Percentiles rank a stretch among this genome's conserved stretches.
These are phyloP conservation scores for Alternaria sp. DNA, from an alignment of 2,329 filamentous ascomycete genomes.

Conservation along the genomic window DNA sequence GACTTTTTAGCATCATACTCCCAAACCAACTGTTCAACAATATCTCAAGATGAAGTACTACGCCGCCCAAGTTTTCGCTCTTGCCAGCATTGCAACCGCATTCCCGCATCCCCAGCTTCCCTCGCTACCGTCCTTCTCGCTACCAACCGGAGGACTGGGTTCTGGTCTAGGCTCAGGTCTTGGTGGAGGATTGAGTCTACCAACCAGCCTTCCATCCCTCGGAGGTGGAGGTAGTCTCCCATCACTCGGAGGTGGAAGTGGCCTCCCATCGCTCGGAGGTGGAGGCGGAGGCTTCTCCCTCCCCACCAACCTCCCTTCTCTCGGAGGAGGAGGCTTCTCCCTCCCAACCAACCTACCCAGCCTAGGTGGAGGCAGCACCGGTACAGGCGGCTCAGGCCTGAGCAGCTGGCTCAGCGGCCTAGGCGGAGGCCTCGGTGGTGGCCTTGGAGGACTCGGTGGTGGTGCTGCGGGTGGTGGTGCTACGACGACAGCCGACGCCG, in stretches of 20 bases:
- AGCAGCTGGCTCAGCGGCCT: background rate
- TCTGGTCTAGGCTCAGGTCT: background rate
- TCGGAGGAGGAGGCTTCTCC: no score
- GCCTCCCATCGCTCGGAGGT: no score
- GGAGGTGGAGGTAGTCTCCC: no score
- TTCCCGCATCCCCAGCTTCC: constrained; percentile 31
- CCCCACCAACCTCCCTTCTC: background rate
- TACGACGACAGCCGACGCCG: background rate
- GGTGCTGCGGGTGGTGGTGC: background rate
- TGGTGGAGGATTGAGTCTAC: background rate
- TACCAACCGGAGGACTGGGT: constrained; percentile 15
- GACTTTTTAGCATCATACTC: background rate
- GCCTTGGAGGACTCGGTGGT: constrained; percentile 8
- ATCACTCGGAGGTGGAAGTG: no score
- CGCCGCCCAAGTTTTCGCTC: constrained; percentile 23
- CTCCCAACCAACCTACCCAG: background rate
- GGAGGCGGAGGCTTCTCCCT: no score
- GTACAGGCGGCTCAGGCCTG: background rate
- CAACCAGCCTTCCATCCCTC: background rate
- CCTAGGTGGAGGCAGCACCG: constrained; percentile 4
- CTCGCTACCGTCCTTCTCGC: constrained; percentile 20
- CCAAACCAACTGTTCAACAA: background rate
- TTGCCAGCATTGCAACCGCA: constrained; percentile 34
- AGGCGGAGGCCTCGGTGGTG: background rate
- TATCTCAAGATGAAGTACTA: constrained; percentile 38